phyloP scores from a whole-genome alignment of 1,284 basidiomycete species.

The Apiotrichum gamsii region DNA sequence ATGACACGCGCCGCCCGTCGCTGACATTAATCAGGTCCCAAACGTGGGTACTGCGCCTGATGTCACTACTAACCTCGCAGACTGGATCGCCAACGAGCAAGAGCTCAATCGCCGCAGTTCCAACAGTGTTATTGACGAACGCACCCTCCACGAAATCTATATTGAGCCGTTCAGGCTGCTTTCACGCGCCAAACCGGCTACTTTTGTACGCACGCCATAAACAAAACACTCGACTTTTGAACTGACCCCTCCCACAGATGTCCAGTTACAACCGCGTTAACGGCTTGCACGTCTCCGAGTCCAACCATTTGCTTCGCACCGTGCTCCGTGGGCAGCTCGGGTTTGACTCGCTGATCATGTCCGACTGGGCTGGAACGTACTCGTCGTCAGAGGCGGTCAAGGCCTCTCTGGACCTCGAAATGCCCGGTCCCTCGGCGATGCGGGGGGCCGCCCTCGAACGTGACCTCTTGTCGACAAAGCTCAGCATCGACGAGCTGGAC shows the following conservation, averaged over 20 bases:
- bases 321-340: constrained; percentile 57
- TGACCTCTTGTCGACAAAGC: constrained; percentile 58
- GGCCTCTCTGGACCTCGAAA: constrained; percentile 58
- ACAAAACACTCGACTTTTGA: too few species aligned
- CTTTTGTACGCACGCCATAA: constrained; percentile 14
- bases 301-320: constrained; percentile 56
- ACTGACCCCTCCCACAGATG: constrained; percentile 30
- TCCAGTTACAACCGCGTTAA: constrained; percentile 55
- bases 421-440: constrained; percentile 20
- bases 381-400: constrained; percentile 60
- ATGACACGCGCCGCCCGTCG: background rate
- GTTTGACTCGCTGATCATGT: constrained; percentile 43
- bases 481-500: constrained; percentile 60
- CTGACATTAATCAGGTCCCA: constrained; percentile 11
- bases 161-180: constrained; percentile 75
- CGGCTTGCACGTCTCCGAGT: constrained; percentile 66
- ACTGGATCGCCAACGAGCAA: constrained; percentile 50
- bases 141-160: constrained; percentile 74
- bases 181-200: constrained; percentile 49
- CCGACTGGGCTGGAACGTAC: constrained; percentile 66
- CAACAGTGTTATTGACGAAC: constrained; percentile 53
- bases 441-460: constrained; percentile 52
- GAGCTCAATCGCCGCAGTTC: constrained; percentile 45
- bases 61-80: constrained; percentile 13
- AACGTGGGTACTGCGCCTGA: background rate